These are phyloP conservation scores for Dipteronia sinensis DNA, from an alignment of 345 rosid genomes.

Conservation along the genomic window DNA sequence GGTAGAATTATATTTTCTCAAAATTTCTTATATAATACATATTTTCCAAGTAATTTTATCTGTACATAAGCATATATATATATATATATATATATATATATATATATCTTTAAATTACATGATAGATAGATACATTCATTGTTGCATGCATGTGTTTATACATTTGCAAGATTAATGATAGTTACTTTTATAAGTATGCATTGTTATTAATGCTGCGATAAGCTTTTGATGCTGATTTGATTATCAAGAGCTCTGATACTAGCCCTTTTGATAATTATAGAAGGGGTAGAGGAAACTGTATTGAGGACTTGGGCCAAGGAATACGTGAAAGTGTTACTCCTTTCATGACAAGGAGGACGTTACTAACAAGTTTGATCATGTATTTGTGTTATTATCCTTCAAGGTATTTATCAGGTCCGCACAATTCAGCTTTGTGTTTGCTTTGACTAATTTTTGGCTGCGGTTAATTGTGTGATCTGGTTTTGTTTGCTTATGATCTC, in stretches of 20 bases:
- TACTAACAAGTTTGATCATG: slow-evolving; percentile 62
- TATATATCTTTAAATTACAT: too few relatives aligned
- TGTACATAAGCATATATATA: neutral
- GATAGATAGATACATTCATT: neutral
- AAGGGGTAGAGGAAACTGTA: slow-evolving; percentile 38
- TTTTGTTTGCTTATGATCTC: neutral
- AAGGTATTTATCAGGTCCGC: slow-evolving; percentile 97
- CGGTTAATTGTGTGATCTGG: neutral
- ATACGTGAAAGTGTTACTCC: slow-evolving; percentile 37
- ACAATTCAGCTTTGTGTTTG: slow-evolving; percentile 38
- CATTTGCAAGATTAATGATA: neutral
- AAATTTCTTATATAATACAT: neutral
- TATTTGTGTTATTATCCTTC: slow-evolving; percentile 63
- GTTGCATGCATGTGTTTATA: neutral
- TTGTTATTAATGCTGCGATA: neutral
- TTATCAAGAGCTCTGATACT: neutral
- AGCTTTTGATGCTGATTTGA: neutral
- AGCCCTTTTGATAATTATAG: slow-evolving; percentile 28
- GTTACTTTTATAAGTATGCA: neutral
- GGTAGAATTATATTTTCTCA: too few relatives aligned
- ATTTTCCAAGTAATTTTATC: neutral
- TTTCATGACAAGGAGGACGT: slow-evolving; percentile 48
- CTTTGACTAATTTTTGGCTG: slow-evolving; percentile 8
- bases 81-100: too few relatives aligned
- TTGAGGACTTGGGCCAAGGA: slow-evolving; percentile 39